Conservation (phyloP, 495 filamentous ascomycete genomes). For the Hypoxylon fragiforme region DNA sequence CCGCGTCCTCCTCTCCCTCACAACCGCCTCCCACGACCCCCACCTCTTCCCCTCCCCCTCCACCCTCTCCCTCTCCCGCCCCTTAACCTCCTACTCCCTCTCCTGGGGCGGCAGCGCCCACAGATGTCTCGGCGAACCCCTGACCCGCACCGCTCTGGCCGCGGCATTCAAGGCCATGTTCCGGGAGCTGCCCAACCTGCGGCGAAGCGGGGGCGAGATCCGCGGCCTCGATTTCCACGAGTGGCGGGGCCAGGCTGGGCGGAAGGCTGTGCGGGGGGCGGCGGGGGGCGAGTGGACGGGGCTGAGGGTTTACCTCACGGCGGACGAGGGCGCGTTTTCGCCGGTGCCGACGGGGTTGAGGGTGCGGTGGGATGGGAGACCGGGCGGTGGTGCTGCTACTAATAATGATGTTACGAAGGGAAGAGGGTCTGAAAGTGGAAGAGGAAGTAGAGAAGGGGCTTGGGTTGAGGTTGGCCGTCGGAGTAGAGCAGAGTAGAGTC, state of each 20-base stretch:
- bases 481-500: no score
- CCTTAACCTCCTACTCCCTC: constrained; percentile 64
- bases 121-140: constrained; percentile 60
- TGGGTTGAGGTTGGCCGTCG: constrained; percentile 16
- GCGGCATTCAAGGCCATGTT: constrained; percentile 51
- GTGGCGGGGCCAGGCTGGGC: constrained; percentile 37
- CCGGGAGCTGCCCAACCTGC: constrained; percentile 43
- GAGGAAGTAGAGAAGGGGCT: not conserved
- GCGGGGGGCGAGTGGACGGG: constrained; percentile 43
- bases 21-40: constrained; percentile 63
- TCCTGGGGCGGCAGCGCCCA: constrained; percentile 65
- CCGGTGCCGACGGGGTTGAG: constrained; percentile 64
- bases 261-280: constrained; percentile 1
- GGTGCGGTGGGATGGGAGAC: constrained; percentile 38
- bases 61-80: constrained; percentile 62
- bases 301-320: constrained; percentile 64
- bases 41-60: constrained; percentile 65
- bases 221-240: no score
- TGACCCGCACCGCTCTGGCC: constrained; percentile 59
- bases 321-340: constrained; percentile 64
- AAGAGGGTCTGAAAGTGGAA: not conserved
- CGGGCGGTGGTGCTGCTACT: not conserved
- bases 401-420: not conserved
- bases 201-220: constrained; percentile 61
- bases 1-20: constrained; percentile 53